phyloP scores from a whole-genome alignment of 2,329 filamentous ascomycete species.

The Byssochlamys sp. region DNA sequence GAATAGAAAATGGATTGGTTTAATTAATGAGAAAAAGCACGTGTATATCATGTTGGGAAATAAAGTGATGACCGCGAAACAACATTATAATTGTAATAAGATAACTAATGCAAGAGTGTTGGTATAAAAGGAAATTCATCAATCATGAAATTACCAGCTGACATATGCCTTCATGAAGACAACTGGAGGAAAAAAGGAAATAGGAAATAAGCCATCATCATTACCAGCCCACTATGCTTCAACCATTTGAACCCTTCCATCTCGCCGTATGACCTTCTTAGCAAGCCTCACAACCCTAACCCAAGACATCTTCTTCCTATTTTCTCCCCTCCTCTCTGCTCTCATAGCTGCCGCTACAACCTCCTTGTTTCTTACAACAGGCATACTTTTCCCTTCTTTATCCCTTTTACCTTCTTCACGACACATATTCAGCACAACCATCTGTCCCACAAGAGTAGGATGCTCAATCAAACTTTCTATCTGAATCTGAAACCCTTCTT shows the following conservation, averaged over 20 bases:
- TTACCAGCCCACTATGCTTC: background rate
- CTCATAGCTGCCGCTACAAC: slow-evolving; percentile 1
- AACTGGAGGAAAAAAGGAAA: background rate
- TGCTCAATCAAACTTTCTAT: slow-evolving; percentile 33
- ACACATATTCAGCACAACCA: slow-evolving; percentile 25
- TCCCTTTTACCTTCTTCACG: slow-evolving; percentile 10
- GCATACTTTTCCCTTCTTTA: slow-evolving; percentile 9
- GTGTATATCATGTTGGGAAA: too few relatives aligned
- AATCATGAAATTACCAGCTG: too few relatives aligned
- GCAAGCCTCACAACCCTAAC: slow-evolving; percentile 21
- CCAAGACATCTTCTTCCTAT: slow-evolving; percentile 3
- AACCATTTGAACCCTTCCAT: background rate
- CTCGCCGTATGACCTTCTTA: slow-evolving; percentile 10
- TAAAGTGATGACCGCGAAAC: too few relatives aligned
- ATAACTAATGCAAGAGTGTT: too few relatives aligned
- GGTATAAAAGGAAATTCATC: too few relatives aligned
- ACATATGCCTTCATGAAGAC: too few relatives aligned
- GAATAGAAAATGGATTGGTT: background rate
- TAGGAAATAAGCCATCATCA: background rate
- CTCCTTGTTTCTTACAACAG: slow-evolving; percentile 12
- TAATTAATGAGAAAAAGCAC: too few relatives aligned
- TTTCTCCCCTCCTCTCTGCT: background rate
- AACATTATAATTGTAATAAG: too few relatives aligned
- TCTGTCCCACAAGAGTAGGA: slow-evolving; percentile 33
- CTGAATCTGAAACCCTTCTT: slow-evolving; percentile 30